Evolutionary conservation across 2,329 filamentous ascomycete species (phyloP), one percentile per base, ranked within the genome.

Genomic region (Cladophialophora carrionii): DNA sequence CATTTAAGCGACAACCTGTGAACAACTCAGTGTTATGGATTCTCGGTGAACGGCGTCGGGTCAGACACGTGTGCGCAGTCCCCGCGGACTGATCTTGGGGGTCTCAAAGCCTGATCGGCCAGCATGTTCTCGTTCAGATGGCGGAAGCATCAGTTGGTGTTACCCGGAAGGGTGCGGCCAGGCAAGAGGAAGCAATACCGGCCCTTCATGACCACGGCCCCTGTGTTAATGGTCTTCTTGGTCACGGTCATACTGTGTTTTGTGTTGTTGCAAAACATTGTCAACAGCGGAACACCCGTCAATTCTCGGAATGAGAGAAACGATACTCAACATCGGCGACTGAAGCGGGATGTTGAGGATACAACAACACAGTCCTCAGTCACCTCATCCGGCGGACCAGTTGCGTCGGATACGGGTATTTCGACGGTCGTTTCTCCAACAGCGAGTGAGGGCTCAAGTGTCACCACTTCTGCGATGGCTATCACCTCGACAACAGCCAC

Each of bases 221-320:
- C 54, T 10, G 54, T 57, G 17, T 26, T 57, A 17, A 37, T 57
- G 20, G 54, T 41, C n/a, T 57, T 57, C 32, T n/a, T 57, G 6
- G 37, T 41, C 14, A 37, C 54, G n/a, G 54, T 41, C 14, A 22
- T 37, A 17, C 54, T 57, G 22, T 41, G 54, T 41, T 34, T 57
- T 34, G 54, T 41, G 37, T 29, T 57, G 24, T 14, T 57, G 20
- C 54, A 57, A 57, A 43, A 46, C 22, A 57, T 57, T 46, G 55
- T 57, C n/a, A 26, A 43, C 55, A 57, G 55, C 14, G 55, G 55
- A 43, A 26, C 22, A 17, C 55, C 55, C 17, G 6, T 57, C 20
- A 43, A 26, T 26, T 43, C 55, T 37, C 55, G 41, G 41, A 57
- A 43, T 57, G 41, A 37, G 22, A 57, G 5, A n/a, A 46, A 14